phyloP scores from a whole-genome alignment of 73 alveolate genomes.

The Uronychia binucleata region DNA sequence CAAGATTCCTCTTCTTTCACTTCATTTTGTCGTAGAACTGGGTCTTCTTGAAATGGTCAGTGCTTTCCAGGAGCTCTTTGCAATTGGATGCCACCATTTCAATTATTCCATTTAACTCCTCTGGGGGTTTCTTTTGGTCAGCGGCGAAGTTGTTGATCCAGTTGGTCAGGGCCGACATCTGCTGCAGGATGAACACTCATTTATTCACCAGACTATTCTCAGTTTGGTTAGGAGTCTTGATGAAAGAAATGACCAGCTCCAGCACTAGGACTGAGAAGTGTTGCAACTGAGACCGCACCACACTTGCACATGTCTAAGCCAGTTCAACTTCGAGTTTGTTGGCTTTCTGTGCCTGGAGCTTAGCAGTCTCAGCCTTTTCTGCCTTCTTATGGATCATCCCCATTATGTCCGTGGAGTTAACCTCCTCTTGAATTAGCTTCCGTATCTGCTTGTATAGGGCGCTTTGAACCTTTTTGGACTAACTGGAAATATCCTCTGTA shows the following conservation, averaged over 20 bases:
- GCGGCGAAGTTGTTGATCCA: neutral
- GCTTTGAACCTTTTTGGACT: neutral
- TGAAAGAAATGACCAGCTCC: neutral
- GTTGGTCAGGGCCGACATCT: neutral
- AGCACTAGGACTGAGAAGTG: neutral
- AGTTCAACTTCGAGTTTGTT: neutral
- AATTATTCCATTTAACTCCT: neutral
- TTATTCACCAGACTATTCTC: neutral
- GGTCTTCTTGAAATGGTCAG: neutral
- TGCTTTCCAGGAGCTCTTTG: neutral
- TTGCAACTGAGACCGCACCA: neutral
- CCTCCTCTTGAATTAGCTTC: neutral
- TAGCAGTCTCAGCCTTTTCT: neutral
- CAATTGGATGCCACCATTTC: neutral
- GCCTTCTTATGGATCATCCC: neutral
- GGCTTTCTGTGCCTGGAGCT: neutral
- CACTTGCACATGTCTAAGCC: too few relatives aligned
- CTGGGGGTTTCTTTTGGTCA: neutral
- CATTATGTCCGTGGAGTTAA: neutral
- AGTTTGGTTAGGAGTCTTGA: neutral
- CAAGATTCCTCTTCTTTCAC: neutral
- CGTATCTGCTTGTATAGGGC: neutral
- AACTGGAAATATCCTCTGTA: neutral
- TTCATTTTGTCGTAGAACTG: neutral
- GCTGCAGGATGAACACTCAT: neutral